These are phyloP conservation scores for Candida boidinii DNA, from an alignment of 805 yeast species.

Conservation along the genomic window DNA sequence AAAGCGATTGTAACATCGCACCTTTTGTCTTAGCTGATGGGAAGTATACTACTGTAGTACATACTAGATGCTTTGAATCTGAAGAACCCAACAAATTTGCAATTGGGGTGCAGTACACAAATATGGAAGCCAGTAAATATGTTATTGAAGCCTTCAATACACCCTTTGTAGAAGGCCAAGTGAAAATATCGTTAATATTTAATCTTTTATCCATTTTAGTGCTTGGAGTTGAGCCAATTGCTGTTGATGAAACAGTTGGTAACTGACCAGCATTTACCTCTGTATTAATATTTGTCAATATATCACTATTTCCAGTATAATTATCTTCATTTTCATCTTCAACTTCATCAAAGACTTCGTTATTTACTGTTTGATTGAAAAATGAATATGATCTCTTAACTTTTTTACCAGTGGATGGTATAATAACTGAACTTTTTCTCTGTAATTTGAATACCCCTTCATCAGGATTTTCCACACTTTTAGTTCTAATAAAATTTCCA, in stretches of 20 bases:
- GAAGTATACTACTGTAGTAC: slow-evolving; percentile 79
- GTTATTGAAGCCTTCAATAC: slow-evolving; percentile 67
- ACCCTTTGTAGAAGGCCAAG: slow-evolving; percentile 4
- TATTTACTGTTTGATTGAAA: slow-evolving; percentile 18
- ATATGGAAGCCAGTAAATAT: slow-evolving; percentile 63
- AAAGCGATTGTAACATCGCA: slow-evolving; percentile 66
- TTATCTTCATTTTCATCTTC: slow-evolving; percentile 4
- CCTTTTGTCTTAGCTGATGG: slow-evolving; percentile 78
- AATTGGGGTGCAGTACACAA: slow-evolving; percentile 50
- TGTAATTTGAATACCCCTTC: neutral
- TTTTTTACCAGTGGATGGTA: slow-evolving; percentile 35
- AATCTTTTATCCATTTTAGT: slow-evolving; percentile 1
- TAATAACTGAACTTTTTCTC: slow-evolving; percentile 30
- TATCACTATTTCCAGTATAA: slow-evolving; percentile 5
- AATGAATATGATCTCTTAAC: slow-evolving; percentile 20
- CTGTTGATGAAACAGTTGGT: neutral
- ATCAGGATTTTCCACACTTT: no score
- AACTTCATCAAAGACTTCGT: slow-evolving; percentile 9
- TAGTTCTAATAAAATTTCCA: no score
- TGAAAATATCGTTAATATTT: neutral
- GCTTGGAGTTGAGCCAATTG: neutral
- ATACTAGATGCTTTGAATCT: slow-evolving; percentile 73
- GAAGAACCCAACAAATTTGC: slow-evolving; percentile 48
- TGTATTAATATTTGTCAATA: neutral
- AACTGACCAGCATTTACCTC: neutral